Evolutionary conservation across 2,329 filamentous ascomycete species (phyloP).

Genomic region (Fusarium sarcochroum): DNA sequence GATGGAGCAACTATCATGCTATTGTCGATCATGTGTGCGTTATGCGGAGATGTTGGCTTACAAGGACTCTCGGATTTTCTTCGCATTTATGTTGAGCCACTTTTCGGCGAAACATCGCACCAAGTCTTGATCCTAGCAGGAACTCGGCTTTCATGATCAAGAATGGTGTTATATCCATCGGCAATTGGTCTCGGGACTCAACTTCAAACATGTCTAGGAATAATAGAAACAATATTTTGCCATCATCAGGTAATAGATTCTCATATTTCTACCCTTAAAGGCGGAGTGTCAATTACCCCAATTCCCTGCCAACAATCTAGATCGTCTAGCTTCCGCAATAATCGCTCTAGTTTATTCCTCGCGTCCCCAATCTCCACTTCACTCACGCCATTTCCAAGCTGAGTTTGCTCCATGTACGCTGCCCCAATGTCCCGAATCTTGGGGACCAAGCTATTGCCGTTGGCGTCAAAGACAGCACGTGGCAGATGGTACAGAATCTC

Average conservation of each 20-base stretch:
- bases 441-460: slow-evolving; percentile 53
- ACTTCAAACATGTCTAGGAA: not conserved
- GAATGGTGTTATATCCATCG: not conserved
- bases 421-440: slow-evolving; percentile 56
- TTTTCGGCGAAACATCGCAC: slow-evolving; percentile 10
- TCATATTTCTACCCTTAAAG: slow-evolving; percentile 3
- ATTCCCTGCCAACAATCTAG: slow-evolving; percentile 52
- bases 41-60: not conserved
- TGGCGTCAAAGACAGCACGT: slow-evolving; percentile 52
- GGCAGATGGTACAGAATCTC: slow-evolving; percentile 55
- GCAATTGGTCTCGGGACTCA: not conserved
- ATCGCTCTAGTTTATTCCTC: slow-evolving; percentile 47
- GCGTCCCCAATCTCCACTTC: slow-evolving; percentile 19
- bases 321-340: slow-evolving; percentile 51
- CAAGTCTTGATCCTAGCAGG: not conserved
- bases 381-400: slow-evolving; percentile 22
- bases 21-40: not conserved
- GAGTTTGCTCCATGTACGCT: slow-evolving; percentile 52
- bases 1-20: not conserved
- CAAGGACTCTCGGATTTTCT: slow-evolving; percentile 34
- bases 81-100: slow-evolving; percentile 22
- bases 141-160: too few species aligned
- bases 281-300: slow-evolving; percentile 19
- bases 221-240: not conserved
- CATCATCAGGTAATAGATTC: not conserved